Base-by-base conservation (phyloP, 768 basidiomycete genomes). In the Chalciporus sphaerocephalus region DNA sequence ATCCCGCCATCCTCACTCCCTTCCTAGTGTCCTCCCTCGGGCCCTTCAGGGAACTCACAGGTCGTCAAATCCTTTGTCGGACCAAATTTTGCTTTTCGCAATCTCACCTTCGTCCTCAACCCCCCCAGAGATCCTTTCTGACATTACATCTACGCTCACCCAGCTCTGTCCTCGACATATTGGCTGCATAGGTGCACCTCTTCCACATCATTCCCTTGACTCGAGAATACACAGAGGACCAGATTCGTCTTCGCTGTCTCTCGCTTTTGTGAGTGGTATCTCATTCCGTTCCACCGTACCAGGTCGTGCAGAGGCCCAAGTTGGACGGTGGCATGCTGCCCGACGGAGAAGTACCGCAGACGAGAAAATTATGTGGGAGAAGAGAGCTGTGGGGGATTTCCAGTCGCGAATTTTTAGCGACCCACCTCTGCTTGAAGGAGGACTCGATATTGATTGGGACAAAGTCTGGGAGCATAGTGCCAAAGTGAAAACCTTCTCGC, bases 311-410 rank as follows among this genome's bases (percentile, higher is more conserved):
- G 68, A 76, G 13, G 62, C 74, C 2, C 82, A 85, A 55, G 85
- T 89, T 11, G 87, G 87, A 22, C 71, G 85, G 37, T 83, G 83
- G 83, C 83, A 85, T 58, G 73, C 83, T 15, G 76, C 48, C 69
- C 73, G 54, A 69, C 67, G 52, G 53, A 62, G 27, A 55, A 34
- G 21, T 39, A 16, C 9, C 12, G 44, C 43, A 32, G 30, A 38
- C 35, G 12, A 22, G n/a, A 30, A 17, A 12, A 1, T 16, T 36
- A 27, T 28, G 15, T 30, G 27, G 10, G 17, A 27, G 43, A 51
- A 9, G n/a, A 18, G 5, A 5, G 30, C 17, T 12, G 18, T 32
- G 1, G 47, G 40, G 16, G 38, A 42, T 17, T 27, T 40, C 17
- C 48, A 32, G 23, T 41, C 42, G 34, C 47, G 30, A 42, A 13